Evolutionary conservation across 2,329 filamentous ascomycete species (phyloP).

Genomic region (Gaeumannomyces sp.): DNA sequence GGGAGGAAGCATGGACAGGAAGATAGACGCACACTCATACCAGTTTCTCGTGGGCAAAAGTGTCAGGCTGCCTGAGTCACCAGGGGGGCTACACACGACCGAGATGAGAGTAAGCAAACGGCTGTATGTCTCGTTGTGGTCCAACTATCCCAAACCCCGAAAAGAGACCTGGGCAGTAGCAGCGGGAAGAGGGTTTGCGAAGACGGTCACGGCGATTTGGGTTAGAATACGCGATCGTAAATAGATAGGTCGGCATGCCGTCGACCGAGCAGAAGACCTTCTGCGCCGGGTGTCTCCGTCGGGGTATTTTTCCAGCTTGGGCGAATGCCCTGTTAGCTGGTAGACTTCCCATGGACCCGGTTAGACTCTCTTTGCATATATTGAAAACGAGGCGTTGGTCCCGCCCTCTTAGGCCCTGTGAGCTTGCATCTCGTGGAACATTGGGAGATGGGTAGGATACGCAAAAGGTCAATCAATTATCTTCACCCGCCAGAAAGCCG

Average conservation of each 20-base stretch:
- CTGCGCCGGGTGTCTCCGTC: background rate
- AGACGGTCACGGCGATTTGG: background rate
- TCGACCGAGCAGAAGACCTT: background rate
- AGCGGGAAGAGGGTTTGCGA: background rate
- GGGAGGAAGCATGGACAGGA: background rate
- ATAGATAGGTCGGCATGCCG: background rate
- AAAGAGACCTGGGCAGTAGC: too few species aligned
- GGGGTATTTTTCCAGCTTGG: background rate
- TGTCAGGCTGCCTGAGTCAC: background rate
- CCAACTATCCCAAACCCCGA: background rate
- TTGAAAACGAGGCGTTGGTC: background rate
- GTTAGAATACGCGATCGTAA: background rate
- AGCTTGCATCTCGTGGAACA: background rate
- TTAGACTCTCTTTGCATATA: background rate
- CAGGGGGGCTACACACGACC: background rate
- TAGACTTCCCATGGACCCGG: background rate
- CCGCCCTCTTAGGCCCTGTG: background rate
- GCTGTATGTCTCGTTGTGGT: background rate
- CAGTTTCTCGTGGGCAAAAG: background rate
- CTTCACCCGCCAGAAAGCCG: background rate
- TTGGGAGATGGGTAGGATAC: background rate
- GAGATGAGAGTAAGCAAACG: background rate
- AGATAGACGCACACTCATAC: background rate
- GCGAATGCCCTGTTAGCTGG: too few species aligned
- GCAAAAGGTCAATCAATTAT: background rate